Evolutionary conservation across 495 filamentous ascomycete genomes (phyloP).

Genomic region (Annulohypoxylon nitens): DNA sequence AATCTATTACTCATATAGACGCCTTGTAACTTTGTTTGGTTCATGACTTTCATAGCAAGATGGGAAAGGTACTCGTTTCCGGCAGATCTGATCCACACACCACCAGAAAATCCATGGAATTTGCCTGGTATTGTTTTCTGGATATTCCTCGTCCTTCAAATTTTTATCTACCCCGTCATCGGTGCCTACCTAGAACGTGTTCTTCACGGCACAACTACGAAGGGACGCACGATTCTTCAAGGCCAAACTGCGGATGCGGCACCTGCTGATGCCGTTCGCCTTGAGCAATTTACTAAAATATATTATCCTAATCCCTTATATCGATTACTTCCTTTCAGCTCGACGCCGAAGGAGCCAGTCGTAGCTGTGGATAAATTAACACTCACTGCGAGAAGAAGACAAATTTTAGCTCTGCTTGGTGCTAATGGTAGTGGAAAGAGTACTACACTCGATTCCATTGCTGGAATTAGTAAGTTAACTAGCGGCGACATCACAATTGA

Average conservation of each 20-base stretch:
- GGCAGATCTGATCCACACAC: constrained; percentile 66
- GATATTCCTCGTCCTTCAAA: constrained; percentile 78
- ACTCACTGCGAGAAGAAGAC: constrained; percentile 74
- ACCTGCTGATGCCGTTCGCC: constrained; percentile 68
- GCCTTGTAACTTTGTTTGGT: constrained; percentile 82
- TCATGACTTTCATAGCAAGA: constrained; percentile 75
- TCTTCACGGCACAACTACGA: constrained; percentile 79
- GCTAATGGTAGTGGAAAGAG: constrained; percentile 90
- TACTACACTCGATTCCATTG: constrained; percentile 88
- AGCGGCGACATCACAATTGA: constrained; percentile 78
- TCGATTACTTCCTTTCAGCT: constrained; percentile 67
- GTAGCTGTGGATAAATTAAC: constrained; percentile 78
- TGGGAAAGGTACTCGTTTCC: constrained; percentile 69
- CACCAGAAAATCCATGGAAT: constrained; percentile 71
- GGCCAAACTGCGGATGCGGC: constrained; percentile 52
- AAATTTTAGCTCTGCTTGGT: constrained; percentile 85
- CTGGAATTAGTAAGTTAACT: constrained; percentile 78
- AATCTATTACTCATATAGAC: constrained; percentile 48
- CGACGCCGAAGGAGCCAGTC: constrained; percentile 71
- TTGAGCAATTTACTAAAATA: constrained; percentile 77
- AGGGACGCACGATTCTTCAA: constrained; percentile 67
- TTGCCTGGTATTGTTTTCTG: constrained; percentile 76
- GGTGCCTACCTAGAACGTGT: constrained; percentile 78
- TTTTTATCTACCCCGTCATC: constrained; percentile 76
- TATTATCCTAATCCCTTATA: constrained; percentile 75